These are phyloP conservation scores for Colletotrichum lentis DNA, from an alignment of 2,329 filamentous ascomycete species.

Conservation along the genomic window DNA sequence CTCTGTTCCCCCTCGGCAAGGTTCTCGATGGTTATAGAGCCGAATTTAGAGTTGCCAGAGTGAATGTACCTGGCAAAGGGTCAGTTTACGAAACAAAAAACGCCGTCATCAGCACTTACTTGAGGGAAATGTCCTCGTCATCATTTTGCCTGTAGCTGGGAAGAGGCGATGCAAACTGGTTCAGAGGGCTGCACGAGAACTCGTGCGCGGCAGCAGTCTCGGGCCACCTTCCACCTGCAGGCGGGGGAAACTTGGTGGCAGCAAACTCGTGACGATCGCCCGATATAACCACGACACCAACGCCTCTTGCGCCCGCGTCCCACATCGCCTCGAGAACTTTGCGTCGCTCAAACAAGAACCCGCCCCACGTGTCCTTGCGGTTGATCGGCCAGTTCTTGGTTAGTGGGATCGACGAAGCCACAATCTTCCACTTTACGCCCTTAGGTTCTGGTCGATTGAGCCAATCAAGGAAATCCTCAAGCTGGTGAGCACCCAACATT, in stretches of 20 bases:
- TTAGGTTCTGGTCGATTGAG: constrained; percentile 74
- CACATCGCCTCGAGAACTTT: constrained; percentile 90
- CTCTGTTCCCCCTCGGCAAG: constrained; percentile 71
- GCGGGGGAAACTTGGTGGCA: constrained; percentile 80
- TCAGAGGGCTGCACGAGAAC: constrained; percentile 89
- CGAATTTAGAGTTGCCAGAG: constrained; percentile 88
- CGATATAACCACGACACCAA: constrained; percentile 83
- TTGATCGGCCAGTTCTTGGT: constrained; percentile 98
- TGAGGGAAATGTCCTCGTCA: constrained; percentile 81
- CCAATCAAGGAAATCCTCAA: constrained; percentile 81
- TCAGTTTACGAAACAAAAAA: constrained; percentile 37
- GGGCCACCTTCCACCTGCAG: constrained; percentile 67
- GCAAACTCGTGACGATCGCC: constrained; percentile 98
- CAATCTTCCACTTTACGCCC: constrained; percentile 91
- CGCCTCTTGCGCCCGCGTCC: constrained; percentile 77
- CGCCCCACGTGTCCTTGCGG: constrained; percentile 90
- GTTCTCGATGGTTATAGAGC: constrained; percentile 79
- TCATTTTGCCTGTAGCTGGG: constrained; percentile 85
- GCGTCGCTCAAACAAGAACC: constrained; percentile 82
- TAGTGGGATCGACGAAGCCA: constrained; percentile 90
- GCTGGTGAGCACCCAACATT: constrained; percentile 84
- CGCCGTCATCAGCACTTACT: constrained; percentile 64
- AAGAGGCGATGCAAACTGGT: constrained; percentile 91
- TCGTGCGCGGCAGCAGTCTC: constrained; percentile 78
- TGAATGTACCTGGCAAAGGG: constrained; percentile 71